Evolutionary conservation across 2,329 filamentous ascomycete genomes (phyloP), one percentile per base, ranked within the genome.

Genomic region (Esteya vermicola): DNA sequence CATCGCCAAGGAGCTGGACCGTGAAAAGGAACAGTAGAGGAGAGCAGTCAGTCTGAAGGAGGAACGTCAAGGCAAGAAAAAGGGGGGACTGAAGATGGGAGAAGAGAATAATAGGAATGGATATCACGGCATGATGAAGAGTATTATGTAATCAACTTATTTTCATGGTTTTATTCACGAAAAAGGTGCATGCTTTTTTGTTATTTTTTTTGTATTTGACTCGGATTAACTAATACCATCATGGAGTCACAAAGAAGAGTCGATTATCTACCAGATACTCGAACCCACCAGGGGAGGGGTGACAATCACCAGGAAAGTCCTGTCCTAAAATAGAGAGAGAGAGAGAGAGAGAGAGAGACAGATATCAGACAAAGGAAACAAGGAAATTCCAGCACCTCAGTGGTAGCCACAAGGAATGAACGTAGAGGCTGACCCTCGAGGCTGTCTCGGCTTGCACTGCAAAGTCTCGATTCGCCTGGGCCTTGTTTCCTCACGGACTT

Each of bases 1-100:
- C 0, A 54, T 81, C 33, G 63, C 58, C n/a, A 59, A 56, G 52
- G 72, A 73, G 36, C 39, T 72, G 50, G 33, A 33, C 3, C 26
- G 20, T 4, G 26, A 18, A 12, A 21, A 27, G 22, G 7, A 9
- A 13, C 9, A n/a, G 25, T 6, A 14, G 9, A 14, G 19, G 10
- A 23, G 12, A 21, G 14, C 10, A 6, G 19, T 25, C 4, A 8
- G n/a, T n/a, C n/a, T n/a, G n/a, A n/a, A n/a, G n/a, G n/a, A n/a
- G n/a, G n/a, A n/a, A n/a, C n/a, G n/a, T n/a, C n/a, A 13, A 32
- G 9, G 5, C 12, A 33, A 31, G 9, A 14, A 30, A 18, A 12
- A 14, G 26, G 26, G 12, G 26, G 26, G n/a, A n/a, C n/a, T 26
- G 25, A 26, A 26, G 13, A 26, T 26, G 25, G n/a, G n/a, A n/a